Conservation (phyloP, 1,284 basidiomycete genomes). For the Pseudozyma tsukubaensis region DNA sequence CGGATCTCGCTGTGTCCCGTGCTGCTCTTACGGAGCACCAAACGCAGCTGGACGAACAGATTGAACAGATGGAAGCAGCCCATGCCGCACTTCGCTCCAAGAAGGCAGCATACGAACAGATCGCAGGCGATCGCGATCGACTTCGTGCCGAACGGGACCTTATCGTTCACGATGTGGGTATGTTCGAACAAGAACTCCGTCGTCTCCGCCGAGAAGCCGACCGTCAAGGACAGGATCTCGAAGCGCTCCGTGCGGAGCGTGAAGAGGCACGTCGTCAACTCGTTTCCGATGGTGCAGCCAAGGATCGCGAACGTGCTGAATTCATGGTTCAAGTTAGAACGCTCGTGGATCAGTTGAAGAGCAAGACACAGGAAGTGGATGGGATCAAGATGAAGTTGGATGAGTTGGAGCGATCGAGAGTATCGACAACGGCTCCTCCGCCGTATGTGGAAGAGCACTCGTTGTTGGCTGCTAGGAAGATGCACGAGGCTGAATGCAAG, state of each 20-base stretch:
- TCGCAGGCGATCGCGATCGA: slow-evolving; percentile 49
- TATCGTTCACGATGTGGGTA: slow-evolving; percentile 52
- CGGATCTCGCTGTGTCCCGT: slow-evolving; percentile 39
- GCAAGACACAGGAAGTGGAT: slow-evolving; percentile 32
- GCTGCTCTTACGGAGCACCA: slow-evolving; percentile 48
- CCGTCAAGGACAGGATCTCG: slow-evolving; percentile 50
- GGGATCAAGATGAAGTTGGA: slow-evolving; percentile 40
- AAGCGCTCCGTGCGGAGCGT: slow-evolving; percentile 38
- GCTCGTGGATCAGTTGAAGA: slow-evolving; percentile 38
- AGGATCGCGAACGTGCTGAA: slow-evolving; percentile 27
- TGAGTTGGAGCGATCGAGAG: slow-evolving; percentile 18
- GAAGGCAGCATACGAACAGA: slow-evolving; percentile 34
- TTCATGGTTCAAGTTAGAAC: slow-evolving; percentile 33
- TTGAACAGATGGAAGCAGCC: slow-evolving; percentile 47
- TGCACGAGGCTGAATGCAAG: slow-evolving; percentile 86
- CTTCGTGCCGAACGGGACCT: slow-evolving; percentile 43
- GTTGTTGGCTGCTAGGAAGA: slow-evolving; percentile 18
- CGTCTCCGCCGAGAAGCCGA: slow-evolving; percentile 45
- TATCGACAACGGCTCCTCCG: slow-evolving; percentile 5
- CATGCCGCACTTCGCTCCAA: slow-evolving; percentile 44
- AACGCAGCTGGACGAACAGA: slow-evolving; percentile 58
- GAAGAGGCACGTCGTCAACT: slow-evolving; percentile 28
- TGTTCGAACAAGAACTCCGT: slow-evolving; percentile 51
- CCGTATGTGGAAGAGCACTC: slow-evolving; percentile 27
- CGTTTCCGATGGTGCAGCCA: slow-evolving; percentile 18